A percentile compares a stretch with the other conserved stretches of the same genome.
phyloP scores from a whole-genome alignment of 306 rosid genomes.

The Cyclanthera cordifolia region DNA sequence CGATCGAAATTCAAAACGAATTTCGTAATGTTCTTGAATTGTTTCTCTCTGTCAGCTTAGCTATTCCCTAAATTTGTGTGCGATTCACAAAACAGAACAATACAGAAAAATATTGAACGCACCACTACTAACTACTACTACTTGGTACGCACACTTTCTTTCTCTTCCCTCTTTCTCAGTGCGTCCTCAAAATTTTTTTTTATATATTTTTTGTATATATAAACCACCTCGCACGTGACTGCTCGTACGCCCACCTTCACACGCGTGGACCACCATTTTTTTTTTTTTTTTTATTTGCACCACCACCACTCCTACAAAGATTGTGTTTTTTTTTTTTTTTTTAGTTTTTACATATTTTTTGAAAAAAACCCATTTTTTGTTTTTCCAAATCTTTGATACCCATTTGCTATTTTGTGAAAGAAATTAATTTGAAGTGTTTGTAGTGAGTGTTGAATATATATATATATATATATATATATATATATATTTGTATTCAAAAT shows the following conservation, averaged over 20 bases:
- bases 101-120: slow-evolving; percentile 21
- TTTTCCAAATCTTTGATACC: not conserved
- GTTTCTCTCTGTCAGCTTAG: slow-evolving; percentile 18
- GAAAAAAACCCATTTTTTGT: not conserved
- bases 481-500: too few species aligned
- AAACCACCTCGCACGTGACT: slow-evolving; percentile 52
- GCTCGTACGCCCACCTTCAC: slow-evolving; percentile 18
- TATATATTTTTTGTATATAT: slow-evolving; percentile 41
- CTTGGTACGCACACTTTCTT: slow-evolving; percentile 13
- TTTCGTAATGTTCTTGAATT: not conserved
- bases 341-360: not conserved
- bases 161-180: not conserved
- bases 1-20: slow-evolving; percentile 14
- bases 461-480: too few species aligned
- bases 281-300: too few species aligned
- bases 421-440: too few species aligned
- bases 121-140: slow-evolving; percentile 6
- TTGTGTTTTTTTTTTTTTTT: not conserved
- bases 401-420: not conserved
- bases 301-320: not conserved
- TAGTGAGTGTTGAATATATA: too few species aligned
- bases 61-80: slow-evolving; percentile 20
- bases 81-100: slow-evolving; percentile 14
- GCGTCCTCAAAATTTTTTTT: slow-evolving; percentile 11
- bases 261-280: slow-evolving; percentile 9